A percentile compares a stretch with the other conserved stretches of the same genome.
phyloP scores from a whole-genome alignment of 805 yeast species.

The Metschnikowia reukaufii region DNA sequence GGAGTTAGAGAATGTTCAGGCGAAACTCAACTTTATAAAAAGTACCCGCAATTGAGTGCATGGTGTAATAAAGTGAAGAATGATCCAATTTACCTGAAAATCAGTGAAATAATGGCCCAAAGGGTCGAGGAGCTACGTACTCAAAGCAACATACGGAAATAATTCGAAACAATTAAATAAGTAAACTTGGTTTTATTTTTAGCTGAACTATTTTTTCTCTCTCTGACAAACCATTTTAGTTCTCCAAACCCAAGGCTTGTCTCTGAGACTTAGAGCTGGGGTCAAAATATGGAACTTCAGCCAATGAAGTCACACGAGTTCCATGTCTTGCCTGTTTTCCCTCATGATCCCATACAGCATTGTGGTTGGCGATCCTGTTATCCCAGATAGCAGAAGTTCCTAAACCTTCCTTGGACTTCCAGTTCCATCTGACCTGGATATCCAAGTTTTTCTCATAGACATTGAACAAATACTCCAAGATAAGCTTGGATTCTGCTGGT shows the following conservation, averaged over 20 bases:
- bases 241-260: slow-evolving; percentile 45
- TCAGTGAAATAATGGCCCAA: slow-evolving; percentile 33
- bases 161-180: not conserved
- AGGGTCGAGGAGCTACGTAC: slow-evolving; percentile 22
- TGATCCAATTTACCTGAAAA: slow-evolving; percentile 34
- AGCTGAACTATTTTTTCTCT: no score
- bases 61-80: slow-evolving; percentile 37
- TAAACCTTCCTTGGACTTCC: slow-evolving; percentile 28
- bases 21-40: slow-evolving; percentile 32
- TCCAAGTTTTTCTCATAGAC: slow-evolving; percentile 42
- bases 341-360: slow-evolving; percentile 54
- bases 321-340: slow-evolving; percentile 39
- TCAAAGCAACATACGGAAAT: not conserved
- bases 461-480: slow-evolving; percentile 19
- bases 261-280: slow-evolving; percentile 52
- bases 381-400: slow-evolving; percentile 63
- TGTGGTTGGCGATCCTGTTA: slow-evolving; percentile 55
- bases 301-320: slow-evolving; percentile 47
- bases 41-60: slow-evolving; percentile 37
- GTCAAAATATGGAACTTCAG: slow-evolving; percentile 54
- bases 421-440: slow-evolving; percentile 38
- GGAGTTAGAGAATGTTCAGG: slow-evolving; percentile 37
- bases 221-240: not conserved
- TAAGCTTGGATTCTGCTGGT: slow-evolving; percentile 24
- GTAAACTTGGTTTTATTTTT: no score